A percentile compares a stretch with the other conserved stretches of the same genome.
These are phyloP conservation scores for Globisporangium nunn DNA, from an alignment of 352 stramenopile genomes.

Conservation along the genomic window DNA sequence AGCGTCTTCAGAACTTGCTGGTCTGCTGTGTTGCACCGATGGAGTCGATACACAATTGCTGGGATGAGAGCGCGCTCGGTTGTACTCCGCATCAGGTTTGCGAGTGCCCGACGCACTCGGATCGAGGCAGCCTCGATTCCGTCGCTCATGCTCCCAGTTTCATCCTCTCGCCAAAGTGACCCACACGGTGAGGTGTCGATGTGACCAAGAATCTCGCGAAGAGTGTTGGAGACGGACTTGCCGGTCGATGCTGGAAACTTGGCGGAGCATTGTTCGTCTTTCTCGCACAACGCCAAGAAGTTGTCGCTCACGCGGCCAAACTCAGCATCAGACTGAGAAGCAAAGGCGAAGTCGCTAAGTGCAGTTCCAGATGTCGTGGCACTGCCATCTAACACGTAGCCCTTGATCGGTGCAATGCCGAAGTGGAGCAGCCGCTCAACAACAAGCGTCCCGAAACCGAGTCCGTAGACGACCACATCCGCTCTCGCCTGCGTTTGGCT, in stretches of 20 bases:
- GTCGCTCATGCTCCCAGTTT: neutral
- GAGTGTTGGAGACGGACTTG: constrained; percentile 20
- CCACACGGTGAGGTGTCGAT: constrained; percentile 9
- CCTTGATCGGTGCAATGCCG: constrained; percentile 30
- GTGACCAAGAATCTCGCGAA: constrained; percentile 28
- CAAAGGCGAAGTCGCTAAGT: constrained; percentile 2
- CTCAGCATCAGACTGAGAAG: constrained; percentile 23
- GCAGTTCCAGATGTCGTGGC: constrained; percentile 20
- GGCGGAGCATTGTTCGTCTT: constrained; percentile 25
- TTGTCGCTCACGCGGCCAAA: constrained; percentile 30
- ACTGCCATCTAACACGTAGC: constrained; percentile 53
- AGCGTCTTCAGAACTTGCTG: constrained; percentile 30
- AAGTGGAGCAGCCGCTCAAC: constrained; percentile 55
- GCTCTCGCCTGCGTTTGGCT: constrained; percentile 26
- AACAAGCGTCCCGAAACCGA: constrained; percentile 53
- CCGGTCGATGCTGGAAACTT: constrained; percentile 16
- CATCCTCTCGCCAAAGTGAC: neutral
- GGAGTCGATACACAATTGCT: constrained; percentile 38
- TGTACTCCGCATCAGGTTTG: constrained; percentile 32
- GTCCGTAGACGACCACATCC: constrained; percentile 51
- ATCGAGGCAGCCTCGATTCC: neutral
- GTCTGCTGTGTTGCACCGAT: constrained; percentile 41
- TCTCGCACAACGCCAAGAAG: constrained; percentile 42
- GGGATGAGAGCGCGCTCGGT: constrained; percentile 48
- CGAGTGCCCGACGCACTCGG: constrained; percentile 18